phyloP scores from a whole-genome alignment of 169 alveolate genomes.

The Eimeria necatrix region DNA sequence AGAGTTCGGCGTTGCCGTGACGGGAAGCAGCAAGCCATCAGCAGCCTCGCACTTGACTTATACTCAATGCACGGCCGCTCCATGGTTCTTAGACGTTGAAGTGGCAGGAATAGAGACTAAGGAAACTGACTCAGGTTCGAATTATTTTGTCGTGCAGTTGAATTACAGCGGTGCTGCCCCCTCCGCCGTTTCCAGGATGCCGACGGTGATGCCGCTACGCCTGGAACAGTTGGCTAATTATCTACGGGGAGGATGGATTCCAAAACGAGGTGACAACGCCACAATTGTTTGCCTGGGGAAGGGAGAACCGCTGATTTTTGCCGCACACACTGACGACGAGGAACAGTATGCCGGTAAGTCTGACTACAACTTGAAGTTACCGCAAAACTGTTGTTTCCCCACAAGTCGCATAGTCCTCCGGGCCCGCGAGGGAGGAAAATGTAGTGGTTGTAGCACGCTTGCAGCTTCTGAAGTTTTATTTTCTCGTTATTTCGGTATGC shows the following conservation, averaged over 20 bases:
- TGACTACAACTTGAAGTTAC: no score
- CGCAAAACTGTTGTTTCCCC: no score
- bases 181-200: neutral
- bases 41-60: neutral
- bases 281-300: conserved; percentile 24
- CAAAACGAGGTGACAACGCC: conserved; percentile 20
- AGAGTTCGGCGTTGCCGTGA: conserved; percentile 26
- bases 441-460: no score
- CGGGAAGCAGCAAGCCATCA: neutral
- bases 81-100: conserved; percentile 56
- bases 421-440: no score
- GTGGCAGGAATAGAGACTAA: neutral
- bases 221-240: neutral
- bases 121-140: neutral
- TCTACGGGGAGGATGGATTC: neutral
- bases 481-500: no score
- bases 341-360: conserved; percentile 30
- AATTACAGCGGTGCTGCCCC: conserved; percentile 27
- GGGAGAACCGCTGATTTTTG: conserved; percentile 18
- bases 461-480: no score
- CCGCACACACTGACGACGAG: neutral
- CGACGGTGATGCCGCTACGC: neutral
- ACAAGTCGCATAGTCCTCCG: no score
- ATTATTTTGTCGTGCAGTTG: neutral
- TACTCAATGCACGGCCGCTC: conserved; percentile 28